Conservation (phyloP, 768 basidiomycete genomes). For the Boletales sp. region DNA sequence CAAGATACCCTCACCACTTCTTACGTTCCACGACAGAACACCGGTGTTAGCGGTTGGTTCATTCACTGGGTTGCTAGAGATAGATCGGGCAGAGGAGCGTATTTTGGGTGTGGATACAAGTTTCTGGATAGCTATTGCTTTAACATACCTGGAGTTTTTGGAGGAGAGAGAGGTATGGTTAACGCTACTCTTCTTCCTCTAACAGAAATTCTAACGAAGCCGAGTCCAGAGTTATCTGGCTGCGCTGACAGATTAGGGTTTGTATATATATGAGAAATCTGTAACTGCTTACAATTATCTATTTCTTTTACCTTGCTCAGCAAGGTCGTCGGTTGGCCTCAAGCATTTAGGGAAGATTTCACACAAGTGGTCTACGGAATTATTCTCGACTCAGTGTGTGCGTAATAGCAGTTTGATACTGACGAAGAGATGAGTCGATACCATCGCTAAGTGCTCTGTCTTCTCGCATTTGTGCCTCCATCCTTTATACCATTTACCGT, state of each 20-base stretch:
- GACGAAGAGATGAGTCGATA: no score
- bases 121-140: slow-evolving; percentile 73
- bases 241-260: slow-evolving; percentile 41
- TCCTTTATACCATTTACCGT: no score
- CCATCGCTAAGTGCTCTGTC: no score
- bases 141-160: slow-evolving; percentile 76
- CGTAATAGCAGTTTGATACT: no score
- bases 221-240: slow-evolving; percentile 53
- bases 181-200: neutral
- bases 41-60: slow-evolving; percentile 59
- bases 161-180: slow-evolving; percentile 69
- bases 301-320: no score
- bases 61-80: slow-evolving; percentile 58
- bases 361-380: no score
- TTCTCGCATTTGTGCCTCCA: no score
- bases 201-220: neutral
- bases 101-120: slow-evolving; percentile 67
- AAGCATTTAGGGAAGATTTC: no score
- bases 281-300: no score
- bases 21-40: slow-evolving; percentile 71
- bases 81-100: slow-evolving; percentile 53
- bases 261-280: neutral
- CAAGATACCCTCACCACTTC: slow-evolving; percentile 42
- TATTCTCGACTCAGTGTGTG: no score
- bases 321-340: no score